These are phyloP conservation scores for Diutina pseudorugosa DNA, from an alignment of 1,139 yeast species.

Conservation along the genomic window DNA sequence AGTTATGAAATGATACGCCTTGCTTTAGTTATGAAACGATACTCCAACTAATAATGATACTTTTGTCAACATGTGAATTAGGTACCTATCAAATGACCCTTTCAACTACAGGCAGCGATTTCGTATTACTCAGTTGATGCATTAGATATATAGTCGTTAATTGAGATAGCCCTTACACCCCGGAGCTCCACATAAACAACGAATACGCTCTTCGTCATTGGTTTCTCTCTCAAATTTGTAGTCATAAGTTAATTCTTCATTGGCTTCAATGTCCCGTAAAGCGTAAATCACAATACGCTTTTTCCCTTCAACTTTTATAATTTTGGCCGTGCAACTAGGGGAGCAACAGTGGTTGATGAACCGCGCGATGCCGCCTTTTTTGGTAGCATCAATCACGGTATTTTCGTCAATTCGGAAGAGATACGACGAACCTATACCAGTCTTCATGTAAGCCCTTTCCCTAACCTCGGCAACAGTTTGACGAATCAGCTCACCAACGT, in stretches of 20 bases:
- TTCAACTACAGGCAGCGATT: too few relatives aligned
- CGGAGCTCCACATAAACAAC: slow-evolving; percentile 90
- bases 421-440: slow-evolving; percentile 94
- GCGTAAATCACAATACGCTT: slow-evolving; percentile 95
- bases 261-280: slow-evolving; percentile 72
- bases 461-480: slow-evolving; percentile 93
- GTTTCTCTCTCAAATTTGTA: slow-evolving; percentile 89
- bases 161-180: slow-evolving; percentile 90
- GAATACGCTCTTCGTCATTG: slow-evolving; percentile 79
- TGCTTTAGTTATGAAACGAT: too few relatives aligned
- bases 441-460: slow-evolving; percentile 72
- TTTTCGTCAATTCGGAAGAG: slow-evolving; percentile 87
- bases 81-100: too few relatives aligned
- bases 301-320: slow-evolving; percentile 87
- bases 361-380: slow-evolving; percentile 92
- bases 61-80: too few relatives aligned
- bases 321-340: slow-evolving; percentile 95
- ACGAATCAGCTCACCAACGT: slow-evolving; percentile 92
- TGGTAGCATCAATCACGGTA: slow-evolving; percentile 94
- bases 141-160: slow-evolving; percentile 15
- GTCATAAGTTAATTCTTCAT: slow-evolving; percentile 91
- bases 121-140: too few relatives aligned
- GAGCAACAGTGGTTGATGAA: slow-evolving; percentile 95
- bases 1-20: too few relatives aligned
- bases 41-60: too few relatives aligned